Conservation (phyloP, 495 filamentous ascomycete species). For the Penicillium psychrofluorescens region DNA sequence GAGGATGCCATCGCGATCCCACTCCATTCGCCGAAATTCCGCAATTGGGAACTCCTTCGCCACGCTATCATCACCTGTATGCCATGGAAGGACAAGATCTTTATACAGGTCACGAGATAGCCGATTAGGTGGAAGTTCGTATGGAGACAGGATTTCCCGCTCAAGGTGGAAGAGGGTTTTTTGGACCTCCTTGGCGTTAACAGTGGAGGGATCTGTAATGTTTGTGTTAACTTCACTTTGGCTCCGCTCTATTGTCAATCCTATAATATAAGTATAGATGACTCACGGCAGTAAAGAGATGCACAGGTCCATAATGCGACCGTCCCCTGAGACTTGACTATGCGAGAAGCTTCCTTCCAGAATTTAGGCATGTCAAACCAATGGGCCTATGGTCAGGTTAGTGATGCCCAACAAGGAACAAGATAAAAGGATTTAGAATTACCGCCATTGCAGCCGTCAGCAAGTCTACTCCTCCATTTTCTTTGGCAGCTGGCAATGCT, state of each 20-base stretch:
- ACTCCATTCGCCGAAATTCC: conserved; percentile 31
- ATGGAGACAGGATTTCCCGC: conserved; percentile 22
- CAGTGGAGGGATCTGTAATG: neutral
- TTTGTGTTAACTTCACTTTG: too few relatives aligned
- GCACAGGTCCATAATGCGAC: conserved; percentile 43
- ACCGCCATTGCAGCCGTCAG: conserved; percentile 41
- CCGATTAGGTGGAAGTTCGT: conserved; percentile 24
- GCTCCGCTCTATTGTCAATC: too few relatives aligned
- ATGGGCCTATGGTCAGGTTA: conserved; percentile 31
- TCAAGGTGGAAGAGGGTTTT: conserved; percentile 23
- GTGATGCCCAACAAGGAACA: neutral
- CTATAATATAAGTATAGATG: neutral
- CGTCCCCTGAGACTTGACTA: conserved; percentile 43
- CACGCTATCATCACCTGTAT: conserved; percentile 12
- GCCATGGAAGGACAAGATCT: conserved; percentile 42
- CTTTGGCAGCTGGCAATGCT: neutral
- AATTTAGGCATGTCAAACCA: conserved; percentile 52
- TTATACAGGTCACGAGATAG: conserved; percentile 29
- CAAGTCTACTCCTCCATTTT: conserved; percentile 35
- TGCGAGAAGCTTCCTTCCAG: conserved; percentile 37
- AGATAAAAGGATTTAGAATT: neutral
- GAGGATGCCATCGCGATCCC: conserved; percentile 24
- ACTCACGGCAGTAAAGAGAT: conserved; percentile 18
- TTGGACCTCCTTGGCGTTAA: conserved; percentile 23
- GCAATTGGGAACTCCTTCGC: conserved; percentile 26